phyloP scores from a whole-genome alignment of 345 rosid species.

The Acer campestre region DNA sequence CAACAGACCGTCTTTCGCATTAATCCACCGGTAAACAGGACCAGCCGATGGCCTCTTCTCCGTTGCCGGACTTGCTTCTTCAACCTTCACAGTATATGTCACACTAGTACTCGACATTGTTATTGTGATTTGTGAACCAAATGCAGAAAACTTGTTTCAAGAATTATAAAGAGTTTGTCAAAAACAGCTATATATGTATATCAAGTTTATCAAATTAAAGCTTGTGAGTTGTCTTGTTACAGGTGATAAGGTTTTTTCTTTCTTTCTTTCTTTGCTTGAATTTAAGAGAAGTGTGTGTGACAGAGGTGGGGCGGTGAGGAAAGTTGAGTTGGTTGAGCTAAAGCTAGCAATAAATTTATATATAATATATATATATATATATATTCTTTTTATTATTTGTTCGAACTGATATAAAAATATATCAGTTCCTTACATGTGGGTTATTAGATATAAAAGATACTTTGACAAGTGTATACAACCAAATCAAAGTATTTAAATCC shows the following conservation, averaged over 20 bases:
- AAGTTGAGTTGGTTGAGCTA: slow-evolving; percentile 33
- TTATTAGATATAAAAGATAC: too few relatives aligned
- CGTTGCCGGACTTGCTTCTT: slow-evolving; percentile 58
- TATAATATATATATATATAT: too few relatives aligned
- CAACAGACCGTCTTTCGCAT: slow-evolving; percentile 79
- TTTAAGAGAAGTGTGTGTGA: slow-evolving; percentile 2
- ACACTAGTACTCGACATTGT: slow-evolving; percentile 30
- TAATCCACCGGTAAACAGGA: slow-evolving; percentile 80
- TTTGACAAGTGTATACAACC: too few relatives aligned
- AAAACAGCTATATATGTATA: neutral
- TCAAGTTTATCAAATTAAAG: neutral
- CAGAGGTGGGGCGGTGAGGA: neutral
- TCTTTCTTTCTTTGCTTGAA: slow-evolving; percentile 1
- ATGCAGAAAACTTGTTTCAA: neutral
- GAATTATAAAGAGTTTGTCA: neutral
- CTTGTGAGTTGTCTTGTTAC: neutral
- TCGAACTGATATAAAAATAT: too few relatives aligned
- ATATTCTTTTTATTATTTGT: too few relatives aligned
- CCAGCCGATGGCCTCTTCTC: slow-evolving; percentile 63
- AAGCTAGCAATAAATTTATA: slow-evolving; percentile 21
- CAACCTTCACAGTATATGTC: slow-evolving; percentile 67
- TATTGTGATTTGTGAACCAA: neutral
- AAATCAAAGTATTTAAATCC: too few relatives aligned
- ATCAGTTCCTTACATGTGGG: too few relatives aligned
- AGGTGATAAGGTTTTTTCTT: slow-evolving; percentile 1